Base-by-base conservation (phyloP, 257 asterid species). In the Solanum pinnatisectum region DNA sequence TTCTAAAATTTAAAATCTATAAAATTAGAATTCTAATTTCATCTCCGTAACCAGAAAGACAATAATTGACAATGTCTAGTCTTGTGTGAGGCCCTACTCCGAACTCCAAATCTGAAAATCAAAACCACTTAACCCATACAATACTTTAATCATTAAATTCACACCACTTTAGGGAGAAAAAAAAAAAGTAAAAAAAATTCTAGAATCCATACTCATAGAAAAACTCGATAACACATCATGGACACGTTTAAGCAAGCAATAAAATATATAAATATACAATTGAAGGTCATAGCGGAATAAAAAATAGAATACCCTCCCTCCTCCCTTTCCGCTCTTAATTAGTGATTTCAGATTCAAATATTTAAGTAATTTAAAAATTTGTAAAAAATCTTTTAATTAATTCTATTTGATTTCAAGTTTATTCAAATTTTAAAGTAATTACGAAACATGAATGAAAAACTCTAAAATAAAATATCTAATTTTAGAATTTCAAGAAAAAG, bases 301-400 rank as follows among this genome's bases (percentile, higher is more conserved):
- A 14, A 32, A 8, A 32, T 30, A 70, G 3, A 71, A 15, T 10
- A 59, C 11, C 11, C 5, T 59, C 1, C 11, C 30, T 2, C 8
- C 11, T 59, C 5, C 2, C 2, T 4, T 2, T 9, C 14, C 0
- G 0, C 6, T 60, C 5, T 60, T 60, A 22, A 8, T 0, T 60
- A 4, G 16, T n/a, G 5, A n/a, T 65, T 25, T 65, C 15, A 11
- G 2, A 65, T 65, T n/a, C 3, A 5, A 65, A n/a, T 6, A 2
- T 25, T 65, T 32, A 40, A 40, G 0, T 40, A 9, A 40, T 40
- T 40, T 0, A 0, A 2, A 65, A 2, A 65, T 10, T n/a, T 4
- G 3, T 23, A 8, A 9, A 4, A 4, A 3, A 1, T 39, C 9
- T 2, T 8, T 8, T 39, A 8, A 2, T 8, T 40, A 40, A 39